A percentile compares a stretch with the other conserved stretches of the same genome.
Evolutionary conservation across 2,329 filamentous ascomycete species (phyloP).

Genomic region (Trichophyton equinum): DNA sequence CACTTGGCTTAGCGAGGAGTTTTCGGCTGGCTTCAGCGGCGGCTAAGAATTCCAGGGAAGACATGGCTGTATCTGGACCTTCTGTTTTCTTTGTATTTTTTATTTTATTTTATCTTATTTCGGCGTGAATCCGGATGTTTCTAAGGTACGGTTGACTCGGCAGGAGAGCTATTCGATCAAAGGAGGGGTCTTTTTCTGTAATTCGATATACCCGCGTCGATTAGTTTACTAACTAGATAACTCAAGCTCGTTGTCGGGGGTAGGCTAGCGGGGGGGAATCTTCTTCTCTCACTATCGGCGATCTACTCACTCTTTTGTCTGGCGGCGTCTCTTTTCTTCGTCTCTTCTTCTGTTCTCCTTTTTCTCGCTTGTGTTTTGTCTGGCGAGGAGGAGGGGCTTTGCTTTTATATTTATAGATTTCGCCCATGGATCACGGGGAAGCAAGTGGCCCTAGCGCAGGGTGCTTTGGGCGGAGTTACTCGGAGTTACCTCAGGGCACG

Average conservation of each 20-base stretch:
- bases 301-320: neutral
- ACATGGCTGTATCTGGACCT: neutral
- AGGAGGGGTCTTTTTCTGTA: neutral
- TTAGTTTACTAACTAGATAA: too few species aligned
- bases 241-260: too few species aligned
- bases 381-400: neutral
- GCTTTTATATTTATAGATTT: neutral
- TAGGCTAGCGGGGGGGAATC: too few species aligned
- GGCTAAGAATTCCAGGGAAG: conserved; percentile 18
- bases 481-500: neutral
- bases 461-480: neutral
- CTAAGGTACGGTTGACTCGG: neutral
- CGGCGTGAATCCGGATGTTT: neutral
- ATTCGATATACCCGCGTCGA: neutral
- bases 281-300: neutral
- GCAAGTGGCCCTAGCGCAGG: neutral
- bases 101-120: too few species aligned
- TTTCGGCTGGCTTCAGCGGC: conserved; percentile 24
- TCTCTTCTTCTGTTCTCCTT: neutral
- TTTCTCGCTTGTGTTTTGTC: neutral
- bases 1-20: conserved; percentile 24
- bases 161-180: neutral
- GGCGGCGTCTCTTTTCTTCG: neutral
- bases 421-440: neutral
- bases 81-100: neutral